These are phyloP conservation scores for Sideroxylon spinosum DNA, from an alignment of 179 eudicot genomes.

Conservation along the genomic window DNA sequence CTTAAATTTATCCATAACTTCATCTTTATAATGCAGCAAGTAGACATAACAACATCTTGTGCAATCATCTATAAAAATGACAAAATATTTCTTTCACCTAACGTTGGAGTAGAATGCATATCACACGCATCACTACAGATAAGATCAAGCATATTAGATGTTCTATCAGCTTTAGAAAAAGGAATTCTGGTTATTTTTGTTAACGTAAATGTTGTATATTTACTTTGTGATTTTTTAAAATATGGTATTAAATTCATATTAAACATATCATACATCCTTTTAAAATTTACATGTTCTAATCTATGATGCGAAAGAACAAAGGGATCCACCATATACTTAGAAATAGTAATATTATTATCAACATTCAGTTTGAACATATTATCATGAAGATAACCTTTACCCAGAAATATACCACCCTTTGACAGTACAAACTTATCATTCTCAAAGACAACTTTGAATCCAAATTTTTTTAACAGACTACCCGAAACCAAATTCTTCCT, in stretches of 20 bases:
- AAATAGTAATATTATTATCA: neutral
- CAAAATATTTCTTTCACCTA: too few species aligned
- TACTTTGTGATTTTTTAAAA: neutral
- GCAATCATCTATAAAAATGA: too few species aligned
- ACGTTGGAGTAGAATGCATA: too few species aligned
- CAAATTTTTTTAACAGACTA: neutral
- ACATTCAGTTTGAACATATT: neutral
- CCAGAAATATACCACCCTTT: neutral
- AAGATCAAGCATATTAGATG: too few species aligned
- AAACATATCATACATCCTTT: neutral
- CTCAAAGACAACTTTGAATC: neutral
- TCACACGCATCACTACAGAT: too few species aligned
- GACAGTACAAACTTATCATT: neutral
- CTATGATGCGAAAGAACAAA: neutral
- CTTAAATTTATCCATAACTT: constrained; percentile 1
- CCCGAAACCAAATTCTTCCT: neutral
- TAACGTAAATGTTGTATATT: neutral
- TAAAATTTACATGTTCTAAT: neutral
- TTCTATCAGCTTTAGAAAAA: too few species aligned
- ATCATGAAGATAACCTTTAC: neutral
- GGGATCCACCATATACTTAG: neutral
- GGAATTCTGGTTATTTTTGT: too few species aligned
- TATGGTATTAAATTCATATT: neutral
- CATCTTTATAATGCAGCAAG: neutral
- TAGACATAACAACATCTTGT: too few species aligned